phyloP scores from a whole-genome alignment of 352 stramenopile genomes.

The Bremia lactucae region DNA sequence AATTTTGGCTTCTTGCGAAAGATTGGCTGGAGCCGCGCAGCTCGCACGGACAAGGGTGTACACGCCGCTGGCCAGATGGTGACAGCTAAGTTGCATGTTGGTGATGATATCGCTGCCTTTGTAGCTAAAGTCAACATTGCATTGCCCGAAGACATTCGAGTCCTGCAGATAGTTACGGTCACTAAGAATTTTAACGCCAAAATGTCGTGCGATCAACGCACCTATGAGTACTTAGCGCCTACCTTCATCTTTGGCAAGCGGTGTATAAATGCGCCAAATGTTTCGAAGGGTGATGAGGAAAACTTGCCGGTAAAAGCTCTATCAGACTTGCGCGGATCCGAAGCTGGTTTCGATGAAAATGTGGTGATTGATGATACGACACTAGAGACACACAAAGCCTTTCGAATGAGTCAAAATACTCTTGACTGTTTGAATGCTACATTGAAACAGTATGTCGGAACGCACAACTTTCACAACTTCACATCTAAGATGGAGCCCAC shows the following conservation, averaged over 20 bases:
- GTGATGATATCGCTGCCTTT: slow-evolving; percentile 57
- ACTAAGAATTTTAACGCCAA: slow-evolving; percentile 90
- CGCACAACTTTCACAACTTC: slow-evolving; percentile 96
- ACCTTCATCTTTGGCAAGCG: slow-evolving; percentile 79
- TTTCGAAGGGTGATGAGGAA: not conserved
- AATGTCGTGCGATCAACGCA: slow-evolving; percentile 79
- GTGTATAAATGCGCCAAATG: not conserved
- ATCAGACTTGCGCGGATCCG: slow-evolving; percentile 27
- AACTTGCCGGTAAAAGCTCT: slow-evolving; percentile 2
- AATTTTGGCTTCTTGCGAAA: slow-evolving; percentile 89
- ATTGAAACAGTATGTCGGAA: slow-evolving; percentile 71
- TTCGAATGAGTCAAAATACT: slow-evolving; percentile 53
- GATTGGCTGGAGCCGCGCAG: slow-evolving; percentile 83
- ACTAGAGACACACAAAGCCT: slow-evolving; percentile 59
- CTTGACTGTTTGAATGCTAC: slow-evolving; percentile 37
- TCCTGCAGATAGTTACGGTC: slow-evolving; percentile 74
- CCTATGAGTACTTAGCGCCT: slow-evolving; percentile 86
- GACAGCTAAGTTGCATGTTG: slow-evolving; percentile 77
- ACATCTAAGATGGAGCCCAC: slow-evolving; percentile 84
- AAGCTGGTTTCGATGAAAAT: slow-evolving; percentile 24
- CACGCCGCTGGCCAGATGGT: slow-evolving; percentile 81
- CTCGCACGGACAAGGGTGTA: slow-evolving; percentile 87
- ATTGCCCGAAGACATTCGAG: slow-evolving; percentile 73
- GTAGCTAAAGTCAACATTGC: slow-evolving; percentile 54
- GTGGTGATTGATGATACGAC: slow-evolving; percentile 49